These are phyloP conservation scores for Asterella californica DNA, from an alignment of 225 moss, liverwort and hornwort genomes.

Conservation along the genomic window DNA sequence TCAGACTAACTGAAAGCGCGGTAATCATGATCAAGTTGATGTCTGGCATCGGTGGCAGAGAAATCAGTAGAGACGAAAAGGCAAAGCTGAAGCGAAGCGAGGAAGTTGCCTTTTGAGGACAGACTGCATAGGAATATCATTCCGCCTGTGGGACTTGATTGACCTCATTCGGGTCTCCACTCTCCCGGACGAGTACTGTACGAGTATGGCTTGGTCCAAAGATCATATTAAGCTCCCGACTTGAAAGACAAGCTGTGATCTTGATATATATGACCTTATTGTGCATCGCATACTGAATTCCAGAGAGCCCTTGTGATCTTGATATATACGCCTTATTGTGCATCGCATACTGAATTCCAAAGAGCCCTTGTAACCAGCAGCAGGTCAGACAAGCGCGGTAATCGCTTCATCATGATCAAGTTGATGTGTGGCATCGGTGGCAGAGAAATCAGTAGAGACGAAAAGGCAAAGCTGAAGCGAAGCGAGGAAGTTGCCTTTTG, in stretches of 20 bases:
- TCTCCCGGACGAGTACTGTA: not conserved
- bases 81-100: not conserved
- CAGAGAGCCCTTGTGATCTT: no score
- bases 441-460: not conserved
- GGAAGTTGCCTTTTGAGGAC: not conserved
- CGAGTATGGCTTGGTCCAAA: not conserved
- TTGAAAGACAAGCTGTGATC: not conserved
- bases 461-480: not conserved
- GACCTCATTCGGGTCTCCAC: not conserved
- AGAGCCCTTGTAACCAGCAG: no score
- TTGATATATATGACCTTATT: no score
- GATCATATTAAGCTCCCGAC: not conserved
- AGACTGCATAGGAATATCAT: no score
- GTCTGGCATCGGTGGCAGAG: not conserved
- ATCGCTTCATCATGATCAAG: no score
- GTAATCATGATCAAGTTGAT: not conserved
- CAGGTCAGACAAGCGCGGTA: no score
- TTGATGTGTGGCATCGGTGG: not conserved
- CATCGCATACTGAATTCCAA: no score
- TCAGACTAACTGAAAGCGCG: no score
- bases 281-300: no score
- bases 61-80: not conserved
- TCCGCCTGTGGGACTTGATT: not conserved
- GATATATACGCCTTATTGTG: no score
- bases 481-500: not conserved